Base-by-base conservation (phyloP, 257 asterid genomes). In the Sherardia arvensis region DNA sequence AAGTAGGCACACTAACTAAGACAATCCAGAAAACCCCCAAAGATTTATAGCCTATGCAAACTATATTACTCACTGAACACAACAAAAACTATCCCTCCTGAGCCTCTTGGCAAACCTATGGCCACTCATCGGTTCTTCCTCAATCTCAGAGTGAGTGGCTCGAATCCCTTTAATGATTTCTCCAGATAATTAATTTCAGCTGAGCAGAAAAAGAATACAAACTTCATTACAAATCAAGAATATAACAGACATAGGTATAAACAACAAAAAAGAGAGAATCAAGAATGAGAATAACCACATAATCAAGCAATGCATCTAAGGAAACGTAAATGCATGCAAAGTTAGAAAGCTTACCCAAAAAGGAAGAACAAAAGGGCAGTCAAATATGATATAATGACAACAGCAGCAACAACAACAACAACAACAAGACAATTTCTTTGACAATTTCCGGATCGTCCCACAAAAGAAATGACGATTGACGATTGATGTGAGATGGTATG, bases 81-180 rank as follows among this genome's bases (percentile, higher is more conserved):
- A 67, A 64, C 45, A 59, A 2, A 61, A 67, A 43, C 2, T 67
- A 26, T 66, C 78, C 53, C 64, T 69, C 69, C 25, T 68, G 62
- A 47, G 64, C 62, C 70, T 55, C 72, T 23, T 14, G 18, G 68
- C 60, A 64, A 64, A 26, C 80, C 72, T 67, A 64, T 69, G 82
- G 74, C 83, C 87, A 74, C 88, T 88, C 87, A 80, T 83, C 80
- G 73, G 40, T 48, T 68, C 17, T 67, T 72, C 23, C 48, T 51
- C 64, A 30, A 33, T 53, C 20, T 61, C 53, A 60, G 54, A 72
- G 79, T 81, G 66, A 33, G 58, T 70, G 61, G 82, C 76, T 66
- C 62, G 79, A 70, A 58, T 73, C 54, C 74, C 69, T 71, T 72
- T 30, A 69, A 77, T 29, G 76, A 72, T 54, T 53, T 57, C 84